Base-by-base conservation (phyloP, 2,329 filamentous ascomycete species). In the Aureobasidium leucospermi region DNA sequence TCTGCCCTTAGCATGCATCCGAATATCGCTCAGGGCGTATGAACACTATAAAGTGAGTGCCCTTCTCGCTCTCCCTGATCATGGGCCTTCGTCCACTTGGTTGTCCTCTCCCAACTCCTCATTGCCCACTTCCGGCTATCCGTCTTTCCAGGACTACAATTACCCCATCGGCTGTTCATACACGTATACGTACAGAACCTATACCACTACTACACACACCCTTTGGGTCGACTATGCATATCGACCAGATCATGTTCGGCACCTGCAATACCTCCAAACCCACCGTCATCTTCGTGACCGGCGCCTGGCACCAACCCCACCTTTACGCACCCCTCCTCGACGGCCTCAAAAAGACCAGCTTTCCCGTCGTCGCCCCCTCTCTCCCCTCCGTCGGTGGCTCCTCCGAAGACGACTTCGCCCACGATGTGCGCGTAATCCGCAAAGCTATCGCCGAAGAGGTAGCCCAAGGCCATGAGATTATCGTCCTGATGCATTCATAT, bases 401-500 rank as follows among this genome's bases (percentile, higher is more conserved):
- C n/a, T 51, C 42, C 23, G 51, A 23, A 23, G 23, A 63, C 32
- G 60, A 58, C 59, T 61, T 59, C 34, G 13, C 47, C 15, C 60
- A 63, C 16, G 66, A 71, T 60, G 63, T 70, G 62, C 45, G 61
- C 45, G 47, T 60, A 58, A 64, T 67, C 38, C 60, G 63, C 28
- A n/a, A 46, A 13, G 53, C 58, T 8, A 61, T 70, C 42, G 52
- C 60, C 32, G 28, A 46, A 11, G 58, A 65, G 16, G 23, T 58
- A 6, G 59, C 63, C n/a, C 60, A 67, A 31, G 63, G 64, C 42
- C 60, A 65, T 34, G 66, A 68, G 16, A 63, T 70, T 9, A 49
- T 69, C 9, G 49, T 71, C 1, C 63, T 67, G 9, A 66, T 69
- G 64, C 69, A 71, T 61, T 68, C 65, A 4, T 68, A 69, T 59